Base-by-base conservation (phyloP, 2,329 filamentous ascomycete genomes). In the Magnaporthiopsis poae region DNA sequence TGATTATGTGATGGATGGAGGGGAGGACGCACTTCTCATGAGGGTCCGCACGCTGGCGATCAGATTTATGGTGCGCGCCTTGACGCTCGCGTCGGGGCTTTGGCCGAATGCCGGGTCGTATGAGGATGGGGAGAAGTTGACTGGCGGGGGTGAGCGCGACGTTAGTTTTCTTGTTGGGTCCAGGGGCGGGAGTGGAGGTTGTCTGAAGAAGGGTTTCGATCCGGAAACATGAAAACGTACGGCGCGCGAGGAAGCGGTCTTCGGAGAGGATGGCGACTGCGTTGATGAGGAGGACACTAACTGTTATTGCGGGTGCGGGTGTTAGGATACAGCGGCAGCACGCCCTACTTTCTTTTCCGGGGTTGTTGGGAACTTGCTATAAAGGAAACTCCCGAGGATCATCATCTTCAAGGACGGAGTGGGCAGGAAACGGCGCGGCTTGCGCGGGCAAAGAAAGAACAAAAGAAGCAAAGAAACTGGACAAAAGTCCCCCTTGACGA, bases 211-310 rank as follows among this genome's bases (percentile, higher is more conserved):
- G 46, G 5, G 46, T 13, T 25, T 56, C 1, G 46, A n/a, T 56
- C 21, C 13, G 7, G 65, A 59, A 7, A 31, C 31, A 31, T 60
- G 33, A 67, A 67, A 68, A 78, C 83, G 71, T 87, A 92, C 90
- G 92, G 78, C 91, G 87, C 66, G 89, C 90, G 71, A 96, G 90
- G 78, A 96, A 96, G 69, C 92, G 90, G 80, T 96, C 92, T 86
- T 96, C 93, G 72, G 92, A 96, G 70, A 98, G 89, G 75, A 97
- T 88, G 70, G 93, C 92, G 75, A 98, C 89, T 71, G 92, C 91
- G 79, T 99, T 99, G 79, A 95, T 88, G 75, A 98, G 86, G 74
- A 98, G 91, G 76, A 96, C 83, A 72, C 87, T 85, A 71, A 94
- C 90, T 92, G 73, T 29, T 60, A n/a, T 60, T 33, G 2, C 8